phyloP scores from a whole-genome alignment of 2,329 filamentous ascomycete genomes.

The Talaromyces sp. region DNA sequence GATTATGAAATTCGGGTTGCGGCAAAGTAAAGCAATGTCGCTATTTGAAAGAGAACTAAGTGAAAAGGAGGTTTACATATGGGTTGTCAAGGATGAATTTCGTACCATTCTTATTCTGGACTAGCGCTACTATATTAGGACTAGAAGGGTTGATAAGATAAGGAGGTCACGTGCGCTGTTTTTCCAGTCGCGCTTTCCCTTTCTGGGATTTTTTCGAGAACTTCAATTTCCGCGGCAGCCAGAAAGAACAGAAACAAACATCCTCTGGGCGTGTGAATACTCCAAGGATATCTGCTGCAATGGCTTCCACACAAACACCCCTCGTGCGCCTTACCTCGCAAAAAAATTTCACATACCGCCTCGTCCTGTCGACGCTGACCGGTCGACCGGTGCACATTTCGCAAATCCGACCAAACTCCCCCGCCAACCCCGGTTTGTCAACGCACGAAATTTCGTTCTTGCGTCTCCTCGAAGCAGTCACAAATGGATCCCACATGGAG shows the following conservation, averaged over 20 bases:
- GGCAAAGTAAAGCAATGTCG: neutral
- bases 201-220: conserved; percentile 24
- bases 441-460: conserved; percentile 94
- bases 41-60: neutral
- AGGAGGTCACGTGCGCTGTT: conserved; percentile 16
- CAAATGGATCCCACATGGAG: conserved; percentile 90
- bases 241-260: neutral
- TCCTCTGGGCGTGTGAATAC: conserved; percentile 18
- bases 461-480: conserved; percentile 87
- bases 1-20: neutral
- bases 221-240: conserved; percentile 7
- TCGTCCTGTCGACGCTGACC: conserved; percentile 86
- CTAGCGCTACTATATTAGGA: too few species aligned
- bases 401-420: conserved; percentile 82
- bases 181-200: conserved; percentile 12
- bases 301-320: conserved; percentile 39
- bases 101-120: too few species aligned
- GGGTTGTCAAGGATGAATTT: too few species aligned
- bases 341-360: conserved; percentile 73
- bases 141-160: conserved; percentile 8
- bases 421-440: conserved; percentile 80
- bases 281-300: conserved; percentile 13
- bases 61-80: neutral
- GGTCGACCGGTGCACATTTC: conserved; percentile 87
- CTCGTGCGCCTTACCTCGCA: conserved; percentile 76